Evolutionary conservation across 176 grass and related monocot species (phyloP).

Genomic region (Carex littledalei): DNA sequence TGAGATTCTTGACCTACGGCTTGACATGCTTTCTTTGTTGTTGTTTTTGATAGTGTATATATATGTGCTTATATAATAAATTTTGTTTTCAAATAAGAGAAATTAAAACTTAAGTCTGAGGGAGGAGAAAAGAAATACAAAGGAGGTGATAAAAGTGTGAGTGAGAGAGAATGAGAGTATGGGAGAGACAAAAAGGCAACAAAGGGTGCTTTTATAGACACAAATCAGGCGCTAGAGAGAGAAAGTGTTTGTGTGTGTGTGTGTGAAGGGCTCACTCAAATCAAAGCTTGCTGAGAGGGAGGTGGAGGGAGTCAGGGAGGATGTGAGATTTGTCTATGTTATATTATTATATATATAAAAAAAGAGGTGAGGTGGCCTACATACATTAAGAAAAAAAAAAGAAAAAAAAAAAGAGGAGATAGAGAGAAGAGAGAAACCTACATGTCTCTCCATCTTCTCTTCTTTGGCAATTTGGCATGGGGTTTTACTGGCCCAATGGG

Average conservation of each 20-base stretch:
- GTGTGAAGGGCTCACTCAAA: slow-evolving; percentile 21
- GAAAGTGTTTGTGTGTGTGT: slow-evolving; percentile 22
- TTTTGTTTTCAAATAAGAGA: neutral
- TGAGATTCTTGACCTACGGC: slow-evolving; percentile 64
- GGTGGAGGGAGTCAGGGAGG: neutral
- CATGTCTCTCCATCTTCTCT: slow-evolving; percentile 28
- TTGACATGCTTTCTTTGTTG: slow-evolving; percentile 44
- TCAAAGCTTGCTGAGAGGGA: neutral
- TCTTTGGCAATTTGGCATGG: neutral
- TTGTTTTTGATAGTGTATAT: neutral
- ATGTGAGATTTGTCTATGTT: neutral
- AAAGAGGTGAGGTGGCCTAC: too few species aligned
- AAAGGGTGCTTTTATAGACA: slow-evolving; percentile 9
- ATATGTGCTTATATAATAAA: neutral
- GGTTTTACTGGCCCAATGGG: neutral
- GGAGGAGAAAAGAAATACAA: neutral
- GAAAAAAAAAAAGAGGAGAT: neutral
- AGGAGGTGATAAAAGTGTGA: neutral
- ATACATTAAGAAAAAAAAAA: too few species aligned
- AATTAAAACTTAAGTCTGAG: neutral
- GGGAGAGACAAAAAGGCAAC: neutral
- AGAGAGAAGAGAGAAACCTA: neutral
- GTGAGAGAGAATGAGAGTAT: neutral
- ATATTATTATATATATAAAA: too few species aligned
- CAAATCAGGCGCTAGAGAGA: slow-evolving; percentile 46